Conservation (phyloP, 2,329 filamentous ascomycete genomes). For the Acrodontium crateriforme region DNA sequence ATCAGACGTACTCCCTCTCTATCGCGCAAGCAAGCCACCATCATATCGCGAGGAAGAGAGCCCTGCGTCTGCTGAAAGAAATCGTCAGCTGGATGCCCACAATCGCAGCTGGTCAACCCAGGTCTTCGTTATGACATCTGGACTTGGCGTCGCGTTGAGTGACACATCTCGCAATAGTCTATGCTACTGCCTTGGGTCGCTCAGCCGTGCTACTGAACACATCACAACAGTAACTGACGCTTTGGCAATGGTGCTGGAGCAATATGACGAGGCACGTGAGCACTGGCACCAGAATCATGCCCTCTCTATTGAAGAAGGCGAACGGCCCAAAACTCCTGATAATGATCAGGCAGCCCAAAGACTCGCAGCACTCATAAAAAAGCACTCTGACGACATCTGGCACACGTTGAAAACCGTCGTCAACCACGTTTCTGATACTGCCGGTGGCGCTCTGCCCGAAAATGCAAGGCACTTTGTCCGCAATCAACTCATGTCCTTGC, state of each 20-base stretch:
- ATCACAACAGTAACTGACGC: slow-evolving; percentile 62
- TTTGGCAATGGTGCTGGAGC: slow-evolving; percentile 61
- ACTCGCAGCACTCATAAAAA: slow-evolving; percentile 66
- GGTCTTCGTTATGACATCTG: slow-evolving; percentile 71
- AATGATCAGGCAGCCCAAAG: slow-evolving; percentile 32
- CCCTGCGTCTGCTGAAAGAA: slow-evolving; percentile 15
- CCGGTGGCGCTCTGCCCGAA: slow-evolving; percentile 79
- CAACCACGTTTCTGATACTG: slow-evolving; percentile 73
- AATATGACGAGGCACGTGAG: slow-evolving; percentile 50
- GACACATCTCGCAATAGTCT: slow-evolving; percentile 73
- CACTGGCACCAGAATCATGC: slow-evolving; percentile 38
- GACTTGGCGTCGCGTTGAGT: slow-evolving; percentile 80
- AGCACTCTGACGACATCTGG: slow-evolving; percentile 38
- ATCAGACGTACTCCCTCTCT: slow-evolving; percentile 64
- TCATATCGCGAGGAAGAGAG: slow-evolving; percentile 22
- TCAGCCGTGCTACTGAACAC: slow-evolving; percentile 70
- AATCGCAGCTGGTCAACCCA: slow-evolving; percentile 53
- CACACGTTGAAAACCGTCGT: slow-evolving; percentile 59
- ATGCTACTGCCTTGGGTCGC: slow-evolving; percentile 68
- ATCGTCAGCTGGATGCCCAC: slow-evolving; percentile 17
- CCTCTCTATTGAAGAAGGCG: slow-evolving; percentile 7
- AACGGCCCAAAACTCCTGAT: slow-evolving; percentile 18
- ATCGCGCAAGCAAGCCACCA: slow-evolving; percentile 53
- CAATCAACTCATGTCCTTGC: slow-evolving; percentile 69
- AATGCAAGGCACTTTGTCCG: slow-evolving; percentile 76